Evolutionary conservation across 352 stramenopile species (phyloP).

Genomic region (Chrysophaeum taylorii): DNA sequence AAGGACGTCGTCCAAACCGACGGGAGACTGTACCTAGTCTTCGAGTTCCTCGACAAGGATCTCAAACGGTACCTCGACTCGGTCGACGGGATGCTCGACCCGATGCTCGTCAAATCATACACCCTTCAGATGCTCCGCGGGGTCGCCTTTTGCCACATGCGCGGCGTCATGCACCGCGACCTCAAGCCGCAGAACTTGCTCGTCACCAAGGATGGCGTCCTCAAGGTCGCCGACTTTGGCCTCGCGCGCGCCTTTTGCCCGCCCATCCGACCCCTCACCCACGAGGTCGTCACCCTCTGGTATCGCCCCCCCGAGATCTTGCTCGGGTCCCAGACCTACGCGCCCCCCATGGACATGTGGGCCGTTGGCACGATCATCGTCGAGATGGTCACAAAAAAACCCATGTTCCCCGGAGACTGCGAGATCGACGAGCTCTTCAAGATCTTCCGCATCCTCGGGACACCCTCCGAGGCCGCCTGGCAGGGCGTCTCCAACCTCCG

Average conservation of each 20-base stretch:
- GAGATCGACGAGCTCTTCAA: constrained; percentile 98
- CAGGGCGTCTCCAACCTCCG: constrained; percentile 86
- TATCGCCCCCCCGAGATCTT: constrained; percentile 97
- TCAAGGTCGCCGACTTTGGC: constrained; percentile 98
- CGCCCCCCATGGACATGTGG: constrained; percentile 70
- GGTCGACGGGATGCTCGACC: constrained; percentile 48
- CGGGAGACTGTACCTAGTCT: constrained; percentile 85
- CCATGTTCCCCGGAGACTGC: constrained; percentile 78
- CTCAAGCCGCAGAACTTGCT: constrained; percentile 96
- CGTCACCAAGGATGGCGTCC: constrained; percentile 74
- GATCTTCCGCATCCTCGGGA: constrained; percentile 93
- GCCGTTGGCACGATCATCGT: constrained; percentile 71
- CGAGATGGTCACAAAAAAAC: constrained; percentile 69
- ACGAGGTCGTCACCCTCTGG: constrained; percentile 91
- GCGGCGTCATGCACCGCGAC: constrained; percentile 78
- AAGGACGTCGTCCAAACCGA: constrained; percentile 42
- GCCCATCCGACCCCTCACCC: constrained; percentile 52
- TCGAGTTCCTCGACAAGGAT: constrained; percentile 98
- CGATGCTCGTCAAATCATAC: constrained; percentile 70
- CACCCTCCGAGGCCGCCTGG: constrained; percentile 89
- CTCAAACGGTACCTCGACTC: constrained; percentile 85
- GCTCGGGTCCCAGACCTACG: constrained; percentile 77
- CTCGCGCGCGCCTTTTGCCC: constrained; percentile 89
- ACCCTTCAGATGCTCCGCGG: constrained; percentile 60
- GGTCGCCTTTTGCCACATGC: constrained; percentile 66